These are phyloP conservation scores for Microbotryum lychnidis-dioicae DNA, from an alignment of 1,284 basidiomycete species.

Conservation along the genomic window DNA sequence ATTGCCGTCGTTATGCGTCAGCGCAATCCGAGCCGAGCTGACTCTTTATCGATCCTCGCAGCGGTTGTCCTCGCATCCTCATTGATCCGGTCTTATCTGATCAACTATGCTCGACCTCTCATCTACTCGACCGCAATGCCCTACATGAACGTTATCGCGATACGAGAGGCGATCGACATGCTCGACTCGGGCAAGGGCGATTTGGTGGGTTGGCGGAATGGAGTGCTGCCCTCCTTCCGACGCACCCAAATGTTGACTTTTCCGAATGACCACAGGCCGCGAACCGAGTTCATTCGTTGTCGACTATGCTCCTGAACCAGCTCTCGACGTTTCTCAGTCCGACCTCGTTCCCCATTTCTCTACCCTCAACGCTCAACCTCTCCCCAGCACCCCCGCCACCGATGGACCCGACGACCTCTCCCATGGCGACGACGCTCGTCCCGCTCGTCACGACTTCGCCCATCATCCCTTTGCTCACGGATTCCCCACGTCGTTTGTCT, in stretches of 20 bases:
- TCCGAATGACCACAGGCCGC: constrained; percentile 43
- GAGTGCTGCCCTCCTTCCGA: background rate
- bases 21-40: constrained; percentile 34
- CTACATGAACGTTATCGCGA: constrained; percentile 62
- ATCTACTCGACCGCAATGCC: constrained; percentile 81
- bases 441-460: constrained; percentile 45
- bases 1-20: no score
- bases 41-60: constrained; percentile 36
- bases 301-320: constrained; percentile 25
- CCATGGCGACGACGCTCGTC: background rate
- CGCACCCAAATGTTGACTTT: background rate
- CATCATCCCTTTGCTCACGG: constrained; percentile 77
- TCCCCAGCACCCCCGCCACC: constrained; percentile 6
- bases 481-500: constrained; percentile 61
- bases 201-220: constrained; percentile 40
- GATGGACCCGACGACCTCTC: background rate
- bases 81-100: constrained; percentile 68
- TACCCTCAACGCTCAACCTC: constrained; percentile 15
- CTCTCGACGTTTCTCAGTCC: constrained; percentile 24
- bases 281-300: constrained; percentile 31
- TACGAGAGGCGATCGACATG: constrained; percentile 68
- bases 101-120: constrained; percentile 87
- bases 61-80: constrained; percentile 69
- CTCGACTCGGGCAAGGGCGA: constrained; percentile 61
- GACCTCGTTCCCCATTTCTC: constrained; percentile 30